Evolutionary conservation across 2,329 filamentous ascomycete genomes (phyloP), one percentile per base, ranked within the genome.

Genomic region (Curvularia hawaiiensis): DNA sequence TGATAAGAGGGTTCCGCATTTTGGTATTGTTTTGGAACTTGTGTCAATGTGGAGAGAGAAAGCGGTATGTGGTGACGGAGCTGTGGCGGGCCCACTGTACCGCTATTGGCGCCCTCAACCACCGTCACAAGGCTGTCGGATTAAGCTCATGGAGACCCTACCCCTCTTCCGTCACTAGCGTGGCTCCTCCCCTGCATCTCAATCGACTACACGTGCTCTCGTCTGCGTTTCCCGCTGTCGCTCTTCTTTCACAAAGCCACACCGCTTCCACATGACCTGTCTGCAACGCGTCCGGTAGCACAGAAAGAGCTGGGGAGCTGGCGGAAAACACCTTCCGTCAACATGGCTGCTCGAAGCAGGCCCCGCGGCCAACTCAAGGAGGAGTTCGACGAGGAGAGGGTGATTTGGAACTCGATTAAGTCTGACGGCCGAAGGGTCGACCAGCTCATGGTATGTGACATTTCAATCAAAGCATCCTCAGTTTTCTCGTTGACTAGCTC

Each of bases 1-100:
- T 88, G 75, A 97, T 84, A 52, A 98, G 81, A 71, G 94, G 93
- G 60, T 95, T 86, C 52, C 74, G 71, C 66, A 76, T 76, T 20
- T 66, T 73, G 55, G n/a, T 28, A 33, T 50, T n/a, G 18, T 26
- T 8, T 41, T 24, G 49, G 10, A 38, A 24, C 16, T 11, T 22
- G 46, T 31, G 51, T 43, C 26, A 58, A 49, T 53, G 52, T 58
- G 58, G 58, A 47, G 56, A 56, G 52, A 54, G 53, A 57, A 55
- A 40, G 50, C 33, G 11, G 33, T 41, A 57, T 53, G 28, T 47
- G 52, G 55, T 58, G 57, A 50, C 55, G 61, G 60, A 53, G 48
- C 47, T 59, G 61, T 62, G 58, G 61, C 57, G 56, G 54, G 57
- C 58, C 59, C 58, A 60, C 58, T 57, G 47, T 52, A 52, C 49